A percentile compares a stretch with the other conserved stretches of the same genome.
Evolutionary conservation across 495 filamentous ascomycete genomes (phyloP).

Genomic region (Aspergillus taichungensis): DNA sequence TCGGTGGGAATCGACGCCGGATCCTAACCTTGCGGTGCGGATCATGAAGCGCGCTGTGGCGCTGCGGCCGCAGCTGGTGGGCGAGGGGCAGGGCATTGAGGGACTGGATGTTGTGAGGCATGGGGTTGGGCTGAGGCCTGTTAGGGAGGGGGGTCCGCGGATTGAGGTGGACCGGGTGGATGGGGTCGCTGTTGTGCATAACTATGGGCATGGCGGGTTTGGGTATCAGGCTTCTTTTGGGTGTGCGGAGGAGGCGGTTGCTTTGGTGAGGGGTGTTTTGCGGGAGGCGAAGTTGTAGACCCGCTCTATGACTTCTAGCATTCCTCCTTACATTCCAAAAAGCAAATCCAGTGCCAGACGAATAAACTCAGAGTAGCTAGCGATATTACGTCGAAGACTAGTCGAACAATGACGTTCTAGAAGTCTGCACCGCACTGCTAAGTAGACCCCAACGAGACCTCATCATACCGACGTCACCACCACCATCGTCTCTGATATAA

Average conservation of each 20-base stretch:
- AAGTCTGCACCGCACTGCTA: not conserved
- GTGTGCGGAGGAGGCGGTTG: constrained; percentile 59
- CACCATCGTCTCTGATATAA: not conserved
- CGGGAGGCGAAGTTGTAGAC: constrained; percentile 27
- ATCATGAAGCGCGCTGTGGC: constrained; percentile 84
- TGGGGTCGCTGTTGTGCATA: constrained; percentile 76
- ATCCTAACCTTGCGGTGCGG: constrained; percentile 68
- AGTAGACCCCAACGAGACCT: not conserved
- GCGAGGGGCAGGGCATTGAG: constrained; percentile 65
- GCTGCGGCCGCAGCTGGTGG: constrained; percentile 61
- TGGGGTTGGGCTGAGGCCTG: constrained; percentile 77
- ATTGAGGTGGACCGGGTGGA: constrained; percentile 73
- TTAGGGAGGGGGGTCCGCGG: constrained; percentile 64
- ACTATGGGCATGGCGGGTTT: constrained; percentile 94
- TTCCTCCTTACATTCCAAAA: too few relatives aligned
- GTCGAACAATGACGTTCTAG: too few relatives aligned
- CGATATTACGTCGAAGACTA: too few relatives aligned
- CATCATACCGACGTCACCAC: constrained; percentile 9
- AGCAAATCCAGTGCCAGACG: too few relatives aligned
- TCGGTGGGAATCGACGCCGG: constrained; percentile 74
- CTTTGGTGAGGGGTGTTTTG: constrained; percentile 59
- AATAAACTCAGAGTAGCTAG: too few relatives aligned
- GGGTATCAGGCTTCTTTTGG: constrained; percentile 87
- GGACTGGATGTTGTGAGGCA: constrained; percentile 80
- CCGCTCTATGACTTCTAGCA: too few relatives aligned